These are phyloP conservation scores for Blastosporella zonata DNA, from an alignment of 1,284 basidiomycete genomes.

Conservation along the genomic window DNA sequence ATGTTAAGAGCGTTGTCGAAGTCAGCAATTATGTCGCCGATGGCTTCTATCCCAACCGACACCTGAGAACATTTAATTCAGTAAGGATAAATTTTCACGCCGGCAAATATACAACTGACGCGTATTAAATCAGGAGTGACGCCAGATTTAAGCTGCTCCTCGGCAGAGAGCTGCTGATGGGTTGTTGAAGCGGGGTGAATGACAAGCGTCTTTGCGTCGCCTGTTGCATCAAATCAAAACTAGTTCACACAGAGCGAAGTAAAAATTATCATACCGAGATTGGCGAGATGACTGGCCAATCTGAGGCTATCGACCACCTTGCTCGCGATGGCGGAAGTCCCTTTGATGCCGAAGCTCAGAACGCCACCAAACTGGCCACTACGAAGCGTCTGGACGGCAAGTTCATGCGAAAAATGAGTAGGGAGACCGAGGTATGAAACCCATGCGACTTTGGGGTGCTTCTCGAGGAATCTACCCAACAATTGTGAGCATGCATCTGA, in stretches of 20 bases:
- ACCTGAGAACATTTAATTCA: slow-evolving; percentile 19
- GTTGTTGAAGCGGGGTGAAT: slow-evolving; percentile 85
- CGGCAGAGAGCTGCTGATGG: slow-evolving; percentile 72
- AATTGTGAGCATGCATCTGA: background rate
- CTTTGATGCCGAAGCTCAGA: slow-evolving; percentile 79
- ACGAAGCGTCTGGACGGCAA: slow-evolving; percentile 60
- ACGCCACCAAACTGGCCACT: slow-evolving; percentile 69
- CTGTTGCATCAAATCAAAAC: background rate
- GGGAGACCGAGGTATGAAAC: slow-evolving; percentile 79
- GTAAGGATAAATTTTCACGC: background rate
- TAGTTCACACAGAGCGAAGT: background rate
- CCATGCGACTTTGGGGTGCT: slow-evolving; percentile 73
- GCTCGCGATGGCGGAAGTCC: slow-evolving; percentile 56
- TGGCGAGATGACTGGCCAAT: slow-evolving; percentile 77
- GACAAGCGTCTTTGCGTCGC: slow-evolving; percentile 77
- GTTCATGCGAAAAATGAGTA: slow-evolving; percentile 59
- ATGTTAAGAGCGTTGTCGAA: slow-evolving; percentile 61
- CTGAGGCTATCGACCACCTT: slow-evolving; percentile 73
- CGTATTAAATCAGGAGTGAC: slow-evolving; percentile 81
- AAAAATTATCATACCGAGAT: slow-evolving; percentile 45
- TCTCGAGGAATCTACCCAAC: slow-evolving; percentile 41
- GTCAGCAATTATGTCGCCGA: slow-evolving; percentile 83
- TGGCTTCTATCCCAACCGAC: slow-evolving; percentile 74
- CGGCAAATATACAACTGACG: slow-evolving; percentile 33
- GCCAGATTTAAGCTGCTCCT: slow-evolving; percentile 68